Evolutionary conservation across 2,329 filamentous ascomycete species (phyloP), one percentile per base, ranked within the genome.

Genomic region (Aspergillus transmontanensis): DNA sequence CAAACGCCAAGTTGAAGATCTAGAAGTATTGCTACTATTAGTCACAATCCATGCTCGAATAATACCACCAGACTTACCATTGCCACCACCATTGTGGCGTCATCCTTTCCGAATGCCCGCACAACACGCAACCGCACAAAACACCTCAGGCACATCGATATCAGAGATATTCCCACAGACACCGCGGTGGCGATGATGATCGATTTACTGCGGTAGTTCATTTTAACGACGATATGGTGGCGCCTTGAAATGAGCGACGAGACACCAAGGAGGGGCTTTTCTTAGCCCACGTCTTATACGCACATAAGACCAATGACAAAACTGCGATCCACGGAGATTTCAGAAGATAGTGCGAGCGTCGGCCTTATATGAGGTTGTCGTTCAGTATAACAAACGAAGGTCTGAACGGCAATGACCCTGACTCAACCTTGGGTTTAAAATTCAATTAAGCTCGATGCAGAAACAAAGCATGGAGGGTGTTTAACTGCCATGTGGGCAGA

Each of bases 61-160:
- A 19, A 19, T 34, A 55, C 21, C 32, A 26, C 19, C 11, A 55
- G 32, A 28, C 51, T 4, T 55, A 55, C 51, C 32, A 55, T 55
- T 34, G 51, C 51, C n/a, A 55, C 51, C 9, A 55, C 51, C 51
- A 55, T 55, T 55, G 51, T 55, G 14, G 32, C 51, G 39, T 55
- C 51, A 39, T 55, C 51, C 3, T n/a, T 32, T 21, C 51, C 51
- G 14, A 55, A 55, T 6, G 51, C 51, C 23, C 51, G 51, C n/a
- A 55, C 51, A 55, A 55, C 12, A 39, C 51, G 51, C 12, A 55
- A 55, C 16, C 51, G 51, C 34, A 55, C 51, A 55, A 55, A 55
- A 34, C 51, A 55, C 34, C 51, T 55, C 51, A 55, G 32, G 32
- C 32, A 55, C 51, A 55, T 55, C 7, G 51, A 55, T 55, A 55